A percentile compares a stretch with the other conserved stretches of the same genome.
Conservation (phyloP, 1,139 yeast species). For the Ashbya aceris region DNA sequence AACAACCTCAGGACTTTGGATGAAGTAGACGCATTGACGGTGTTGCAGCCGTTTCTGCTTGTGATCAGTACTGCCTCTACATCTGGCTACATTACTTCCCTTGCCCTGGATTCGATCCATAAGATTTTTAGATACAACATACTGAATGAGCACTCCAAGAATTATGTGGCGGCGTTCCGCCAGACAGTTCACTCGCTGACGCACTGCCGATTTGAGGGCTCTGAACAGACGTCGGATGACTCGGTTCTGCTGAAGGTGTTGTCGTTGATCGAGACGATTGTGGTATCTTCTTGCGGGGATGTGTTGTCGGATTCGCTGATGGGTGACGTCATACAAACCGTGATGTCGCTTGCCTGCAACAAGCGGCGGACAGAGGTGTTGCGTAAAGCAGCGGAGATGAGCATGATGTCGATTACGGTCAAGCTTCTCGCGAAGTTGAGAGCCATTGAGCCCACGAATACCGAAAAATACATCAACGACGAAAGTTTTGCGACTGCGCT, state of each 20-base stretch:
- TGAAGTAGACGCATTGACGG: constrained; percentile 60
- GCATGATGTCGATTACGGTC: constrained; percentile 63
- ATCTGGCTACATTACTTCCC: constrained; percentile 75
- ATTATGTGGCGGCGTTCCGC: constrained; percentile 40
- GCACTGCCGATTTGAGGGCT: constrained; percentile 92
- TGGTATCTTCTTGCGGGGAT: constrained; percentile 55
- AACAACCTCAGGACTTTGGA: constrained; percentile 45
- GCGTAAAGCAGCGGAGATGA: constrained; percentile 81
- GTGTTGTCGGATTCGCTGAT: constrained; percentile 71
- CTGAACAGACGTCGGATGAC: constrained; percentile 89
- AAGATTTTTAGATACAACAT: constrained; percentile 59
- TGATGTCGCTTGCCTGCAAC: constrained; percentile 86
- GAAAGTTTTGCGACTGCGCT: constrained; percentile 31
- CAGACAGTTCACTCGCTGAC: constrained; percentile 66
- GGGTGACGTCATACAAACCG: constrained; percentile 84
- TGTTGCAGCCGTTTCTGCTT: constrained; percentile 77
- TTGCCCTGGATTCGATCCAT: constrained; percentile 68
- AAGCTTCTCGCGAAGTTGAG: constrained; percentile 56
- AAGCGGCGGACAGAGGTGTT: constrained; percentile 85
- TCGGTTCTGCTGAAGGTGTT: constrained; percentile 80
- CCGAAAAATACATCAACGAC: constrained; percentile 28
- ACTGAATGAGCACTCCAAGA: constrained; percentile 36
- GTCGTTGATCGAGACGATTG: constrained; percentile 58
- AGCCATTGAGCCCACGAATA: constrained; percentile 41
- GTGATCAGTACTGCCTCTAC: constrained; percentile 82